phyloP scores from a whole-genome alignment of 805 yeast species.

The Nakazawaea wyomingensis region DNA sequence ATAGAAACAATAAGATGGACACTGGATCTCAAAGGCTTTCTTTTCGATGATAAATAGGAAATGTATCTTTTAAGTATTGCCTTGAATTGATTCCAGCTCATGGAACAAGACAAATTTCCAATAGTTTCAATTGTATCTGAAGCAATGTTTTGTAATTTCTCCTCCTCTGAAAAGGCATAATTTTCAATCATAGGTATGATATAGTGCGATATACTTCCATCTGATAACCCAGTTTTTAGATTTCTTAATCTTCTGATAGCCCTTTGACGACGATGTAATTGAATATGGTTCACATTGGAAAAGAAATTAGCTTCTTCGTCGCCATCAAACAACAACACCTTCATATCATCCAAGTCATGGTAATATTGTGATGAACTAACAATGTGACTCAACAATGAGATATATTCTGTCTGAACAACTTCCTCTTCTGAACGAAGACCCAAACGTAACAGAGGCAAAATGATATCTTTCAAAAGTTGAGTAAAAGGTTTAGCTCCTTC shows the following conservation, averaged over 20 bases:
- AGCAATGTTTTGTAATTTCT: conserved; percentile 54
- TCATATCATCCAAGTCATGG: conserved; percentile 61
- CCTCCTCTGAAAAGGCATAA: conserved; percentile 58
- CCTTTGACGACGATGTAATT: conserved; percentile 77
- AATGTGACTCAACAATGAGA: conserved; percentile 58
- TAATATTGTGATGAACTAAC: conserved; percentile 42
- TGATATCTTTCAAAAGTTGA: conserved; percentile 40
- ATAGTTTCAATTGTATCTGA: conserved; percentile 64
- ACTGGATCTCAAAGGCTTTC: conserved; percentile 42
- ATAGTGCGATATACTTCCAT: conserved; percentile 67
- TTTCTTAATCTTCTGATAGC: conserved; percentile 66
- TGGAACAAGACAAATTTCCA: conserved; percentile 47
- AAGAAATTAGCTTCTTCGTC: conserved; percentile 80
- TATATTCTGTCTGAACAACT: conserved; percentile 64
- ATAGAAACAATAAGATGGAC: conserved; percentile 51
- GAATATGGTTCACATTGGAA: conserved; percentile 72
- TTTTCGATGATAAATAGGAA: conserved; percentile 37
- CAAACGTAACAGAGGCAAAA: conserved; percentile 60
- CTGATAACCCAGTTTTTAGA: conserved; percentile 39
- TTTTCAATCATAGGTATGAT: conserved; percentile 82
- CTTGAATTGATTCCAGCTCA: conserved; percentile 76
- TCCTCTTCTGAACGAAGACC: conserved; percentile 64
- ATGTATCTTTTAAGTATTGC: conserved; percentile 71
- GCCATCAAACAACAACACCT: conserved; percentile 50
- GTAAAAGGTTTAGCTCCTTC: conserved; percentile 27